Evolutionary conservation across 1,284 basidiomycete species (phyloP), one percentile per base, ranked within the genome.

Genomic region (Sanghuangporus weigelae): DNA sequence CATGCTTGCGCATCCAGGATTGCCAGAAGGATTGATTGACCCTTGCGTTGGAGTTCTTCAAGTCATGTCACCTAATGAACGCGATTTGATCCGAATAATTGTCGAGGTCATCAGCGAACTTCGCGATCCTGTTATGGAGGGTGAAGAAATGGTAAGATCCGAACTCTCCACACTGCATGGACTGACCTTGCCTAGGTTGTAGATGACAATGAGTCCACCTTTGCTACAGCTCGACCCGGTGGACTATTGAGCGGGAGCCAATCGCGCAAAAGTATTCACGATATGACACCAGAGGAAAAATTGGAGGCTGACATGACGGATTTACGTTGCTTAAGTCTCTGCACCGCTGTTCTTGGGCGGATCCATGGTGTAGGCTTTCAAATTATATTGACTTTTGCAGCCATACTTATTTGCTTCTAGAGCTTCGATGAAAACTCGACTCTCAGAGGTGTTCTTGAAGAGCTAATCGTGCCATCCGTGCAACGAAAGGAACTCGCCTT

Each of bases 91-190:
- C 72, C 88, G 94, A 1, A 86, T 99, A 36, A 88, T 98, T 2
- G 96, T 98, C 31, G 96, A 99, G 71, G 88, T 97, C 26, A 88
- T 98, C 1, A 90, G 95, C 58, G 92, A 94, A 66, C 79, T 96
- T 11, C 82, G 94, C 16, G 90, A 93, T 69, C 77, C 78, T n/a
- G 82, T 16, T 12, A 19, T 83, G 3, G 84, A 84, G 4, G 80
- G 81, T n/a, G 78, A 76, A 7, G 71, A 71, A 4, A 54, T 54
- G 40, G 68, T 69, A 6, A 65, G 68, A 49, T 39, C 40, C 12
- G 64, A 23, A 36, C 40, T 57, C 21, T 26, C 59, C 26, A 1
- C 10, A 1, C 26, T 8, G 21, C 26, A 46, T n/a, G 1, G 16
- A 14, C 44, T 46, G 21, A 46, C 44, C 16, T 21, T n/a, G 44